Conservation (phyloP, 805 yeast species). For the Ogataea kodamae region DNA sequence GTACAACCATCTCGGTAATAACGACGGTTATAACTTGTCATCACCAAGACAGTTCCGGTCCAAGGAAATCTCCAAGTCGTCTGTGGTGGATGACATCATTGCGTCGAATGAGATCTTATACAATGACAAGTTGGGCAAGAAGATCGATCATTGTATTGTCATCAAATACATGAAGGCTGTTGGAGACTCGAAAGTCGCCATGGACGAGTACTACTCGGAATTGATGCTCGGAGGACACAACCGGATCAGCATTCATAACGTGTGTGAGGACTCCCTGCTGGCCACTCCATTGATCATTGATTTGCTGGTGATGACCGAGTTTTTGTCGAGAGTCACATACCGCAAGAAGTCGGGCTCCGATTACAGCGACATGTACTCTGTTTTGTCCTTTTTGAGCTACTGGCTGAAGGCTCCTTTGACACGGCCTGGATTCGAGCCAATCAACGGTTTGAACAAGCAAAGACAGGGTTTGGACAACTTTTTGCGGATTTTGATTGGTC, state of each 20-base stretch:
- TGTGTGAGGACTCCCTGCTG: constrained; percentile 91
- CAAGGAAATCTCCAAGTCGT: constrained; percentile 88
- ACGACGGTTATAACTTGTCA: constrained; percentile 88
- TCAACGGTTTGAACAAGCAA: constrained; percentile 93
- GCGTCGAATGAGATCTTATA: constrained; percentile 81
- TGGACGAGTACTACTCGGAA: constrained; percentile 97
- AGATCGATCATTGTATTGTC: constrained; percentile 90
- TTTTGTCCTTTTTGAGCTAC: constrained; percentile 81
- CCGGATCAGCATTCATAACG: constrained; percentile 89
- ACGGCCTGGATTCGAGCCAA: constrained; percentile 84
- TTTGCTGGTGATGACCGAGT: constrained; percentile 84
- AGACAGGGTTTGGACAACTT: constrained; percentile 89
- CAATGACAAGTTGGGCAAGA: constrained; percentile 72
- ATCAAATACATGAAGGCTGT: constrained; percentile 93
- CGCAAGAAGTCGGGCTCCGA: constrained; percentile 43
- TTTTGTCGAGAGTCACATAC: constrained; percentile 81
- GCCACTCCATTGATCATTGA: constrained; percentile 95
- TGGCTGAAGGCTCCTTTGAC: constrained; percentile 97
- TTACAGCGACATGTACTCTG: constrained; percentile 73
- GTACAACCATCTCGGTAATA: constrained; percentile 93
- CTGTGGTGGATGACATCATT: constrained; percentile 92
- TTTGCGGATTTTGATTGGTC: constrained; percentile 83
- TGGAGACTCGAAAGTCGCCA: constrained; percentile 94
- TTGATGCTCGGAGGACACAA: constrained; percentile 98
- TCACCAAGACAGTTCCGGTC: constrained; percentile 93